phyloP scores from a whole-genome alignment of 2,329 filamentous ascomycete species.

The Pseudogymnoascus sp. region DNA sequence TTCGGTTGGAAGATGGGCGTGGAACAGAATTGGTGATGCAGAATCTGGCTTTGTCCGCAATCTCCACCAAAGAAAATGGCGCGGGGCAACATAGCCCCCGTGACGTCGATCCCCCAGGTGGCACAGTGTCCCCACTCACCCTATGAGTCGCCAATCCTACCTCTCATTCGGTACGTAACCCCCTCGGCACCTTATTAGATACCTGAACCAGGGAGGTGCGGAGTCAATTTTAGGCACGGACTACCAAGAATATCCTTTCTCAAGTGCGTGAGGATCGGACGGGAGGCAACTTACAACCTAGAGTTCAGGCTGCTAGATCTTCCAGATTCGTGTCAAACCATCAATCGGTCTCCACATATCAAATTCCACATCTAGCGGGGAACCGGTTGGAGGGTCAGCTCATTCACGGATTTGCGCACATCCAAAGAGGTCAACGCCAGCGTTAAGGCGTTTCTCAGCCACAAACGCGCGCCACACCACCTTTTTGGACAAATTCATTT shows the following conservation, averaged over 20 bases:
- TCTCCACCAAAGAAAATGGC: background rate
- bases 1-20: background rate
- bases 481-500: too few relatives aligned
- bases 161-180: too few relatives aligned
- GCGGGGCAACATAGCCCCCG: background rate
- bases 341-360: background rate
- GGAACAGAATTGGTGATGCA: background rate
- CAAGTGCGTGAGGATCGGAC: background rate
- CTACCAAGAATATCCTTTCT: background rate
- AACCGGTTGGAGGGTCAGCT: background rate
- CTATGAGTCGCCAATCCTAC: background rate
- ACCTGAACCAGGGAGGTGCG: too few relatives aligned
- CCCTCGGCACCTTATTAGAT: too few relatives aligned
- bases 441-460: too few relatives aligned
- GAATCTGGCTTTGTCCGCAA: background rate
- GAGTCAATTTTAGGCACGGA: too few relatives aligned
- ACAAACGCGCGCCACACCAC: too few relatives aligned
- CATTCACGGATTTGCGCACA: background rate
- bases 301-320: slow-evolving; percentile 2
- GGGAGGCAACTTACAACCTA: background rate
- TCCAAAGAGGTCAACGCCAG: too few relatives aligned
- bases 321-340: background rate
- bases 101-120: background rate
- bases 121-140: background rate
- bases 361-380: too few relatives aligned